These are phyloP conservation scores for Mycena belliarum DNA, from an alignment of 768 basidiomycete species.

Conservation along the genomic window DNA sequence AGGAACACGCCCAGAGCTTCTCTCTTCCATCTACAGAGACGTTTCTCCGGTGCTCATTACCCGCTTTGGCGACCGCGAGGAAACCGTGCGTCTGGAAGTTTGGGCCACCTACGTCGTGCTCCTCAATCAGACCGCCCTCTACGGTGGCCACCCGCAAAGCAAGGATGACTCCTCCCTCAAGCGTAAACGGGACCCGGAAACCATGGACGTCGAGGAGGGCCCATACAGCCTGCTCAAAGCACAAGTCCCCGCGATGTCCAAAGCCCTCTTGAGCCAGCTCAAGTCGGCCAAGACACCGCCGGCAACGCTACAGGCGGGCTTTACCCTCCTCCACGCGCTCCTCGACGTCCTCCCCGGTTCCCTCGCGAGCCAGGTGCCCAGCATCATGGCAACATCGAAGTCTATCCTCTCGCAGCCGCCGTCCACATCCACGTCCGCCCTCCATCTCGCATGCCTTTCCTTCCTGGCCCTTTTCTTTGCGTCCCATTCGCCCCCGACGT, in stretches of 20 bases:
- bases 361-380: slow-evolving; percentile 65
- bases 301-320: slow-evolving; percentile 82
- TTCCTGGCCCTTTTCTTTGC: slow-evolving; percentile 87
- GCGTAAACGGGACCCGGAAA: slow-evolving; percentile 76
- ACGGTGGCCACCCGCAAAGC: slow-evolving; percentile 62
- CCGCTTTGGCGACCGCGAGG: slow-evolving; percentile 92
- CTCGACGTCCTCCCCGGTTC: slow-evolving; percentile 83
- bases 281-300: slow-evolving; percentile 78
- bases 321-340: slow-evolving; percentile 73
- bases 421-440: slow-evolving; percentile 73
- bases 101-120: slow-evolving; percentile 85
- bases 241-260: slow-evolving; percentile 79
- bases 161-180: slow-evolving; percentile 57
- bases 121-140: slow-evolving; percentile 81
- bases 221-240: slow-evolving; percentile 70
- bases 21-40: slow-evolving; percentile 75
- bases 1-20: slow-evolving; percentile 86
- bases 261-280: slow-evolving; percentile 83
- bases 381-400: slow-evolving; percentile 66
- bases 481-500: slow-evolving; percentile 61
- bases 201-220: slow-evolving; percentile 73
- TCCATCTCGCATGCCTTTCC: slow-evolving; percentile 82
- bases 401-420: slow-evolving; percentile 65
- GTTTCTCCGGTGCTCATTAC: slow-evolving; percentile 89
- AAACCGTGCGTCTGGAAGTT: slow-evolving; percentile 90